Percentiles rank a stretch among this genome's conserved stretches.
These are phyloP conservation scores for Chernovozyma sophiae-reginae DNA, from an alignment of 1,139 yeast genomes.

Conservation along the genomic window DNA sequence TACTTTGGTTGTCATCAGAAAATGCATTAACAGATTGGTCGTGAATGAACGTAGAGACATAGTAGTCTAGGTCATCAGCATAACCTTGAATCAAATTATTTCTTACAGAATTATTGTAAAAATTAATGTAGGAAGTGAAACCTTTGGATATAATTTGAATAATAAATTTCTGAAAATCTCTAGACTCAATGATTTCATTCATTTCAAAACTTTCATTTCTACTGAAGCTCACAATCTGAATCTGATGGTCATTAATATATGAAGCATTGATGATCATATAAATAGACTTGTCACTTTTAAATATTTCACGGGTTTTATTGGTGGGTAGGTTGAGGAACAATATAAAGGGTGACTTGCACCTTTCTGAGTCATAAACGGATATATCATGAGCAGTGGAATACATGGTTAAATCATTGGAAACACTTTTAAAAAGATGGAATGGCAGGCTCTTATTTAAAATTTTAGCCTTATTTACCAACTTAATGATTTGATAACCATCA, in stretches of 20 bases:
- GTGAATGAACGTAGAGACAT: constrained; percentile 11
- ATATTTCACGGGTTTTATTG: constrained; percentile 20
- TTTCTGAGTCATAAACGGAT: constrained; percentile 55
- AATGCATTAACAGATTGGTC: neutral
- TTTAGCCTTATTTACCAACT: constrained; percentile 69
- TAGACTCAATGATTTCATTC: constrained; percentile 20
- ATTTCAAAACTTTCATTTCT: constrained; percentile 20
- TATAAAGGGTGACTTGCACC: constrained; percentile 56
- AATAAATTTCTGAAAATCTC: constrained; percentile 20
- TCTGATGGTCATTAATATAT: constrained; percentile 23
- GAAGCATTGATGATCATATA: constrained; percentile 26
- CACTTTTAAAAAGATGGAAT: constrained; percentile 69
- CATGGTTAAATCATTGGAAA: constrained; percentile 36
- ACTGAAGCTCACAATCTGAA: constrained; percentile 28
- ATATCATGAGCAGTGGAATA: constrained; percentile 82
- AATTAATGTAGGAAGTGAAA: constrained; percentile 18
- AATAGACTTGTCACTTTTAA: constrained; percentile 22
- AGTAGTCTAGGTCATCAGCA: constrained; percentile 21
- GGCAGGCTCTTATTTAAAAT: constrained; percentile 78
- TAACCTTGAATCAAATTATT: constrained; percentile 18
- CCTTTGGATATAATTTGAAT: constrained; percentile 19
- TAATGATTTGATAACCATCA: constrained; percentile 39
- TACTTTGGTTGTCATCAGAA: constrained; percentile 4
- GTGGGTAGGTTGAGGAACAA: constrained; percentile 54
- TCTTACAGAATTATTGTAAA: constrained; percentile 13